Base-by-base conservation (phyloP, 495 filamentous ascomycete species). In the Polyplosphaeria fusca region DNA sequence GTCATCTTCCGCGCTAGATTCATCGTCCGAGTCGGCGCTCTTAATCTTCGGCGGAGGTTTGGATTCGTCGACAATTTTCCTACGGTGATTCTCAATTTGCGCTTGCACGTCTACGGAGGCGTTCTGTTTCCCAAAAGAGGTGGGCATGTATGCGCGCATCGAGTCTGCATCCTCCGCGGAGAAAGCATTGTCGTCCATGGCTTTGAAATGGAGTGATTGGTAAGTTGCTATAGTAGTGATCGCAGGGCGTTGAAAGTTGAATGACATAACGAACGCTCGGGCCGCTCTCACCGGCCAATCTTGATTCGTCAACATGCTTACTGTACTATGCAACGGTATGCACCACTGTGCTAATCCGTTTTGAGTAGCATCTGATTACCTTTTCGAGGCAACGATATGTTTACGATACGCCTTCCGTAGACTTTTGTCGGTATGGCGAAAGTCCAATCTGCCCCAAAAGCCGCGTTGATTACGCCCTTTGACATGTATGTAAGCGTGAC, bases 61-160 rank as follows among this genome's bases (percentile, higher is more conserved):
- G 14, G 43, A 50, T 44, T 55, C 39, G 39, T 68, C 37, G 12
- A 71, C 66, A 24, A 75, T 70, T 24, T 67, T 57, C 65, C 93
- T 79, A 71, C 85, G 88, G 55, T 86, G 84, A 57, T 79, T 83
- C 46, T 91, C 81, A 51, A 96, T 83, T 70, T 96, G 90, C 40
- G 83, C 80, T 38, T 83, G 80, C 35, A 94, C 77, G 71, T 95
- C 82, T 47, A 86, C 74, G 47, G 82, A 78, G 64, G 81, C 84
- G 26, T 80, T 74, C 67, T 87, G 86, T 71, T 92, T 95, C 26
- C 93, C 93, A 64, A 98, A 98, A 9, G 89, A 82, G 0, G 82
- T 77, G 1, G 91, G 92, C 41, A 96, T 72, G 70, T 88, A 93
- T 26, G 82, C 78, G 54, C 88, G 86, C 77, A 96, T 82, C 24